These are phyloP conservation scores for Ascobolus immersus DNA, from an alignment of 495 filamentous ascomycete genomes.

Conservation along the genomic window DNA sequence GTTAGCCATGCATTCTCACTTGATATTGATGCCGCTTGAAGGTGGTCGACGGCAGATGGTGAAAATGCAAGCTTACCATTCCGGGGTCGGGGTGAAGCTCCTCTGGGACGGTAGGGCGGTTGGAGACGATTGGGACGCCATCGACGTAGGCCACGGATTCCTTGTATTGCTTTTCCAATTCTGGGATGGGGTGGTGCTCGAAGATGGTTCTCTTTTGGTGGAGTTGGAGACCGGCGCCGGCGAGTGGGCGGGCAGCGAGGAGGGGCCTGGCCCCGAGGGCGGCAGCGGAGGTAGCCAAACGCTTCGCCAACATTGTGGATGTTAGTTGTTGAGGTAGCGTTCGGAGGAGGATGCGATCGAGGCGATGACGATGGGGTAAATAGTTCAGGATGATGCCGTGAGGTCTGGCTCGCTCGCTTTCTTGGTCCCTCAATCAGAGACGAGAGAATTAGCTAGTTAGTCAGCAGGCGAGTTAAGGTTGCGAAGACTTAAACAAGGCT, in stretches of 20 bases:
- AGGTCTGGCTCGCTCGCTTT: no score
- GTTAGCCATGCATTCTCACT: not conserved
- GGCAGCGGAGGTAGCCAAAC: not conserved
- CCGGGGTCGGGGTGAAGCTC: slow-evolving; percentile 9
- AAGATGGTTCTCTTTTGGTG: not conserved
- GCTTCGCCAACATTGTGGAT: no score
- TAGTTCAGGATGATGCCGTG: no score
- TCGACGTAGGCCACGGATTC: slow-evolving; percentile 39
- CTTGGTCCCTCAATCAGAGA: no score
- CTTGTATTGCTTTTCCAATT: no score
- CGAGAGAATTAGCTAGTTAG: no score
- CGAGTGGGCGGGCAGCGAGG: not conserved
- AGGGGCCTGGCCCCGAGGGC: not conserved
- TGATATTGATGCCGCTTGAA: no score
- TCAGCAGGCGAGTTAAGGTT: no score
- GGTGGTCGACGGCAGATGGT: slow-evolving; percentile 1
- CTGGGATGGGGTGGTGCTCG: not conserved
- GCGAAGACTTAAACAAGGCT: no score
- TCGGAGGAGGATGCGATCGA: no score
- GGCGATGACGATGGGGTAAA: no score
- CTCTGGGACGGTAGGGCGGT: not conserved
- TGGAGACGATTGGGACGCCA: slow-evolving; percentile 12
- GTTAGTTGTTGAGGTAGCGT: no score
- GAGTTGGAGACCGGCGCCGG: not conserved
- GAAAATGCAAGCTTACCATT: slow-evolving; percentile 8